Conservation (phyloP, 768 basidiomycete species). For the Boletus barrowsii region DNA sequence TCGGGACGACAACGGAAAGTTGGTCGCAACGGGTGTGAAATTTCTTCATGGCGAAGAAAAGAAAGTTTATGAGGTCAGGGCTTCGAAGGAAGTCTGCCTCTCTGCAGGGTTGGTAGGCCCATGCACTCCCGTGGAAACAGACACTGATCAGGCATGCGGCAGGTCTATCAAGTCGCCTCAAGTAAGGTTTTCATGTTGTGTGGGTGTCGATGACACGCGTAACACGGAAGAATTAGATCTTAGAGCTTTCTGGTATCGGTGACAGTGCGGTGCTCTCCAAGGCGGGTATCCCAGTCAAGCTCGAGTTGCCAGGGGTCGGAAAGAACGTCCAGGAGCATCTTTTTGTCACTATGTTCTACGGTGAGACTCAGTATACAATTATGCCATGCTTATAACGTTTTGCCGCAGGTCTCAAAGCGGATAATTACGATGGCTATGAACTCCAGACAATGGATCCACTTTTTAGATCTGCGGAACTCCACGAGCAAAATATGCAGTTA, state of each 20-base stretch:
- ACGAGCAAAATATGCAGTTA: not conserved
- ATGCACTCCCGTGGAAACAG: not conserved
- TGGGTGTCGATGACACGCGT: not conserved
- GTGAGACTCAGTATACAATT: not conserved
- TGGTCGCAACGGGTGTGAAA: not conserved
- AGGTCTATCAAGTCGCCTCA: constrained; percentile 1
- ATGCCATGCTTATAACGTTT: not conserved
- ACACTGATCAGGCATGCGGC: not conserved
- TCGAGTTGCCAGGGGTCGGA: not conserved
- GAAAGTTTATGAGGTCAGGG: not conserved
- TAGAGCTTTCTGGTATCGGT: constrained; percentile 2
- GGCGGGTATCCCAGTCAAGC: not conserved
- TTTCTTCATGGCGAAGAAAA: not conserved
- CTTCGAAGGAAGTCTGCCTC: constrained; percentile 1
- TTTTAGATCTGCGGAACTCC: not conserved
- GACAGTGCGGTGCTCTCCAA: not conserved
- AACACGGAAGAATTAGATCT: not conserved
- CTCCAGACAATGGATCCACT: constrained; percentile 1
- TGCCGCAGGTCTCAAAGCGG: not conserved
- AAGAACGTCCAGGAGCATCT: constrained; percentile 3
- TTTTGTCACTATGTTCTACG: not conserved
- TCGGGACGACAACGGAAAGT: not conserved
- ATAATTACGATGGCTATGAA: not conserved
- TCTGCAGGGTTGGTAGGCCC: not conserved
- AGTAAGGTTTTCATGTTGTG: not conserved